phyloP scores from a whole-genome alignment of 768 basidiomycete genomes.

The Terana coerulea region DNA sequence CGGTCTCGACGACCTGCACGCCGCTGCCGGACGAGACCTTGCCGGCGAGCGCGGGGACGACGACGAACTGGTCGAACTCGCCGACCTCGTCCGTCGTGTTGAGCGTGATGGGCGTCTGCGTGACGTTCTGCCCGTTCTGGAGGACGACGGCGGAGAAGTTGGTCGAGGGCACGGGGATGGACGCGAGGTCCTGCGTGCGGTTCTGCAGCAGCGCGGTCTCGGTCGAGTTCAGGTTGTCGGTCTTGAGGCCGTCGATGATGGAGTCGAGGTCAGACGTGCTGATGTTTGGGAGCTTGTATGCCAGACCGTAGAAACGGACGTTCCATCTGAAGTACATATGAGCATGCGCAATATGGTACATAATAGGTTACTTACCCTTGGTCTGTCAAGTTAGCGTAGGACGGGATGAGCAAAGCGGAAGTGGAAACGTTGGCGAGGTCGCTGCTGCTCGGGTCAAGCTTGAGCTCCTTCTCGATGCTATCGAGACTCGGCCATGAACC shows the following conservation, averaged over 20 bases:
- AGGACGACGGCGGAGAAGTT: conserved; percentile 18
- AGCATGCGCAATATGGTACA: background rate
- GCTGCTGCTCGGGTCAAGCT: conserved; percentile 9
- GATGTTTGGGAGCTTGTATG: conserved; percentile 20
- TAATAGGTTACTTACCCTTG: conserved; percentile 8
- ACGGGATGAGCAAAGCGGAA: conserved; percentile 20
- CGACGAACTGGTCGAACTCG: conserved; percentile 21
- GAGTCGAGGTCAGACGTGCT: conserved; percentile 17
- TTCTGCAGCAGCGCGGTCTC: conserved; percentile 18
- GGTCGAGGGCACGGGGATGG: conserved; percentile 17
- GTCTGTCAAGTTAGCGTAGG: conserved; percentile 18
- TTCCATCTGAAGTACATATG: conserved; percentile 20
- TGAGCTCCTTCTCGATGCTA: conserved; percentile 21
- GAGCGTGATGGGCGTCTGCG: conserved; percentile 18
- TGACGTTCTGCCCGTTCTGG: conserved; percentile 17
- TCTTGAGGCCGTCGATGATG: conserved; percentile 18
- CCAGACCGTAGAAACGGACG: conserved; percentile 22
- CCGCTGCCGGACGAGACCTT: conserved; percentile 13
- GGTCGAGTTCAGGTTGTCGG: conserved; percentile 17
- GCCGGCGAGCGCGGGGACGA: conserved; percentile 13
- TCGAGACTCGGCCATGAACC: conserved; percentile 20
- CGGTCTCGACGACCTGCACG: conserved; percentile 15
- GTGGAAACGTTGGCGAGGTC: conserved; percentile 18
- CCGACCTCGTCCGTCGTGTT: conserved; percentile 18
- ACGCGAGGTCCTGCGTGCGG: conserved; percentile 21